phyloP scores from a whole-genome alignment of 1,284 basidiomycete genomes.

The Leccinum pseudoinsigne region DNA sequence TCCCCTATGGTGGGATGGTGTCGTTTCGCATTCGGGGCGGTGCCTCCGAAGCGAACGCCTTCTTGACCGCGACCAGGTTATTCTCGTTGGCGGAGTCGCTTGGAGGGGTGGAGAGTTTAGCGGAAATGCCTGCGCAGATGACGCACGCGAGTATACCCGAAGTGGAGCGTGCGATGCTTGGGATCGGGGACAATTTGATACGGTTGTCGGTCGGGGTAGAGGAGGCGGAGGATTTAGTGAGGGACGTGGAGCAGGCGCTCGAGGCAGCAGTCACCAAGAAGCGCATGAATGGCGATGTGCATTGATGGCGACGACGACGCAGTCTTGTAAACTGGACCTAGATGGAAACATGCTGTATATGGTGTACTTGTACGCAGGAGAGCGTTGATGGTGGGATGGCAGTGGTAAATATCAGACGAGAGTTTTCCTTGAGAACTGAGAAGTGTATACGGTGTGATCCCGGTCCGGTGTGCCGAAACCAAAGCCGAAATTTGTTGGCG shows the following conservation, averaged over 20 bases:
- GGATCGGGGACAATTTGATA: constrained; percentile 82
- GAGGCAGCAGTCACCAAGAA: constrained; percentile 40
- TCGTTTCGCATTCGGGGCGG: constrained; percentile 69
- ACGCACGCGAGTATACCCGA: constrained; percentile 80
- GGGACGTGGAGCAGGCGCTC: constrained; percentile 73
- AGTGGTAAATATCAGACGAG: not conserved
- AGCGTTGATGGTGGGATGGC: not conserved
- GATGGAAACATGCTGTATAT: not conserved
- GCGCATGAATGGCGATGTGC: not conserved
- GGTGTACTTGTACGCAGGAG: not conserved
- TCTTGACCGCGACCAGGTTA: constrained; percentile 68
- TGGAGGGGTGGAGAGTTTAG: constrained; percentile 90
- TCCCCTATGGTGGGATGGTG: constrained; percentile 89
- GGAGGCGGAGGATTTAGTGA: constrained; percentile 79
- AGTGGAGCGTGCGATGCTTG: constrained; percentile 67
- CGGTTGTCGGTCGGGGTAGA: constrained; percentile 89
- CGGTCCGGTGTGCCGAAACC: not conserved
- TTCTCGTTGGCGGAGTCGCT: constrained; percentile 90
- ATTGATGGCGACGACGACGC: not conserved
- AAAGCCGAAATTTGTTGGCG: not conserved
- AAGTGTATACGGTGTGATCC: not conserved
- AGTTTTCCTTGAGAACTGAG: not conserved
- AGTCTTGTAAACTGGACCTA: not conserved
- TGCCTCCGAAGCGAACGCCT: constrained; percentile 57
- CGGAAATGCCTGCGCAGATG: constrained; percentile 84